Evolutionary conservation across 306 rosid species (phyloP).

Genomic region (Datisca glomerata): DNA sequence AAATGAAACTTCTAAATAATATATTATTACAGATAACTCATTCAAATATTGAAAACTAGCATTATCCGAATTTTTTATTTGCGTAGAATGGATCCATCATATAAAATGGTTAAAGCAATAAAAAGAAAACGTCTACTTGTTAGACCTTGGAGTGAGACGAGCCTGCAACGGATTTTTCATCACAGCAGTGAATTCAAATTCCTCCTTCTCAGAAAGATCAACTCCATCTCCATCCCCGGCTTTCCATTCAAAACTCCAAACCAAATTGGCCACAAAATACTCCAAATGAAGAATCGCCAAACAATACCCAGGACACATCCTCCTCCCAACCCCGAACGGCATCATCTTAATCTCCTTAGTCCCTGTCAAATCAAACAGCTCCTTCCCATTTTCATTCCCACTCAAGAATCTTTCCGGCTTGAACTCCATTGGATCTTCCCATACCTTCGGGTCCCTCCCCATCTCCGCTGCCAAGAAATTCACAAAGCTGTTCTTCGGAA

Average conservation of each 20-base stretch:
- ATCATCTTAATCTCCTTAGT: conserved; percentile 14
- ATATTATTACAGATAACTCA: too few relatives aligned
- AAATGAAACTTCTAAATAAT: too few relatives aligned
- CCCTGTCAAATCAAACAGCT: conserved; percentile 1
- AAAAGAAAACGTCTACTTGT: too few relatives aligned
- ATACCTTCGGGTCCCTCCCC: conserved; percentile 6
- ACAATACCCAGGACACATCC: not conserved
- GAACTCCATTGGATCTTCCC: conserved; percentile 10
- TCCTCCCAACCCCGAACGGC: conserved; percentile 12
- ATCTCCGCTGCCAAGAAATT: conserved; percentile 4
- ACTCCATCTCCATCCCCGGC: not conserved
- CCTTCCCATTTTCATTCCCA: not conserved
- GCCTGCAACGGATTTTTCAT: conserved; percentile 5
- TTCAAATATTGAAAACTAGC: too few relatives aligned
- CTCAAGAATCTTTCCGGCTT: conserved; percentile 7
- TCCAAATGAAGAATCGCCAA: conserved; percentile 10
- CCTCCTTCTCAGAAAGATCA: conserved; percentile 1
- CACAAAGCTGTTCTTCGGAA: not conserved
- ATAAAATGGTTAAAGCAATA: too few relatives aligned
- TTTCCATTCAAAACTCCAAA: conserved; percentile 9
- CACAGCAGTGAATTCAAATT: not conserved
- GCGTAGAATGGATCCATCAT: too few relatives aligned
- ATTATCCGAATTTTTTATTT: too few relatives aligned
- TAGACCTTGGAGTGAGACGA: not conserved
- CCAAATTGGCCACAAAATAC: conserved; percentile 8